These are phyloP conservation scores for Monocercomonoides exilis DNA, from an alignment of 78 protist genomes.

Conservation along the genomic window DNA sequence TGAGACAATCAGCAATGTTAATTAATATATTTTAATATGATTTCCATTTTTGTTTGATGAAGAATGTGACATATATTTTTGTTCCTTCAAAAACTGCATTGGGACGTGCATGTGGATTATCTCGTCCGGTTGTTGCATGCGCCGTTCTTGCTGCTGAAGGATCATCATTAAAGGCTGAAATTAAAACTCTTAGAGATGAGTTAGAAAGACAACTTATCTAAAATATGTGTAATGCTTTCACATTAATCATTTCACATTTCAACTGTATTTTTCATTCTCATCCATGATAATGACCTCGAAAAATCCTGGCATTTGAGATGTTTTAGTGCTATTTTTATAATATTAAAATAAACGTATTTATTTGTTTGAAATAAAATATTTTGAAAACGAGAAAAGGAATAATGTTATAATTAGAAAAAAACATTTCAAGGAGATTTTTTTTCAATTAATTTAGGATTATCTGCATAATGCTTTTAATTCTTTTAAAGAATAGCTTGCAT, in stretches of 20 bases:
- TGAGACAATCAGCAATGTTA: not conserved
- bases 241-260: not conserved
- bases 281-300: not conserved
- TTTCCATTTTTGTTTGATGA: not conserved
- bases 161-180: constrained; percentile 16
- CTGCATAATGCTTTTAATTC: too few species aligned
- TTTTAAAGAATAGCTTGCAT: too few species aligned
- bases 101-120: constrained; percentile 45
- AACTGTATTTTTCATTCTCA: not conserved
- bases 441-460: too few species aligned
- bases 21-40: not conserved
- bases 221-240: not conserved
- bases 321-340: too few species aligned
- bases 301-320: too few species aligned
- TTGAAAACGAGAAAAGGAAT: too few species aligned
- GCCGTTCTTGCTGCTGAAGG: constrained; percentile 26
- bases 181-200: constrained; percentile 2
- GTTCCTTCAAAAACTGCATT: constrained; percentile 43
- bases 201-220: constrained; percentile 28
- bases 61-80: constrained; percentile 36
- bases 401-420: too few species aligned
- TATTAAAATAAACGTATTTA: too few species aligned
- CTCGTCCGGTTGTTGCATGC: constrained; percentile 41
- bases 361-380: too few species aligned
- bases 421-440: too few species aligned